phyloP scores from a whole-genome alignment of 768 basidiomycete species.

The Lactifluus hygrophoroides region DNA sequence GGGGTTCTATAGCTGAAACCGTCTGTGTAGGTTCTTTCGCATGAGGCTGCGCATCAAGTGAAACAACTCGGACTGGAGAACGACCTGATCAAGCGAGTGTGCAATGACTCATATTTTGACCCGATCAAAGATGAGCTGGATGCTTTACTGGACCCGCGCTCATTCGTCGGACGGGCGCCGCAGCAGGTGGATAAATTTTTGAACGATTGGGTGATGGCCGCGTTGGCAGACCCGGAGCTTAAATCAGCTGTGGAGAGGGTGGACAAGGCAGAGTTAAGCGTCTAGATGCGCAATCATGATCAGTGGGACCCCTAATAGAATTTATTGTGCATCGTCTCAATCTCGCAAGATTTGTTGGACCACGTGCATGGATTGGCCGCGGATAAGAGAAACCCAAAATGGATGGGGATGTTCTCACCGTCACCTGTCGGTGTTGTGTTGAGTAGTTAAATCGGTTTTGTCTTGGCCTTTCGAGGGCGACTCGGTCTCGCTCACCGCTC shows the following conservation, averaged over 20 bases:
- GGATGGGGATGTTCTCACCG: no score
- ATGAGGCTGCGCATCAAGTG: conserved; percentile 90
- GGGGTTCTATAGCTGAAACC: no score
- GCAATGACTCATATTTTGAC: conserved; percentile 77
- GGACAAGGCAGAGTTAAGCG: conserved; percentile 57
- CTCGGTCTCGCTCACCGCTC: no score
- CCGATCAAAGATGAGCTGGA: conserved; percentile 79
- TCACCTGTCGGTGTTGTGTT: no score
- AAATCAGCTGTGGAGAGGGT: conserved; percentile 43
- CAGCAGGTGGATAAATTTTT: conserved; percentile 91
- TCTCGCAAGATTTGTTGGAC: no score
- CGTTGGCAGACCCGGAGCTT: conserved; percentile 50
- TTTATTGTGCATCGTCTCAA: no score
- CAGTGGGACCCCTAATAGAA: neutral
- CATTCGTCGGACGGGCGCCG: conserved; percentile 89
- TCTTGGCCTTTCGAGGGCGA: no score
- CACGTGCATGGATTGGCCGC: no score
- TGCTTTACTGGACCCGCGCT: conserved; percentile 69
- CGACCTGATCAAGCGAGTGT: conserved; percentile 87
- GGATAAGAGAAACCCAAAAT: no score
- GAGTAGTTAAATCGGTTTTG: no score
- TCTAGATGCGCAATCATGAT: conserved; percentile 33
- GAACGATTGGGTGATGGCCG: conserved; percentile 81
- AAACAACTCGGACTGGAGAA: conserved; percentile 93
- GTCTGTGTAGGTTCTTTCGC: conserved; percentile 92